Conservation (phyloP, 208 protist species). For the Leishmania braziliensis region DNA sequence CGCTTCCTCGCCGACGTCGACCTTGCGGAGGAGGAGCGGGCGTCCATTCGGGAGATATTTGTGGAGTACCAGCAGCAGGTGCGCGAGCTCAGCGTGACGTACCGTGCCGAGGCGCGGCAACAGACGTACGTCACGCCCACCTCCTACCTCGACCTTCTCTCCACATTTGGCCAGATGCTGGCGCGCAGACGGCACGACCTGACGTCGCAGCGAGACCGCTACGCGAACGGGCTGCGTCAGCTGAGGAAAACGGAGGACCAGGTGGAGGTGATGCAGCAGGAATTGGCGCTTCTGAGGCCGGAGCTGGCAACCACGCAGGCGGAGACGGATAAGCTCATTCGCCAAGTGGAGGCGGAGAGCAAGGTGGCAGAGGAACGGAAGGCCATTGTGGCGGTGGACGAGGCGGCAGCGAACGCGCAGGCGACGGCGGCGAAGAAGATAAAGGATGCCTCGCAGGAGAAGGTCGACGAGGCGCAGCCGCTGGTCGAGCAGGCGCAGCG, state of each 20-base stretch:
- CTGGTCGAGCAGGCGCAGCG: constrained; percentile 94
- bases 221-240: constrained; percentile 88
- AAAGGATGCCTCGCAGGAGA: constrained; percentile 95
- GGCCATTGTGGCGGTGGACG: constrained; percentile 89
- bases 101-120: constrained; percentile 89
- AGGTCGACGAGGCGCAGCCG: constrained; percentile 95
- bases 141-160: constrained; percentile 96
- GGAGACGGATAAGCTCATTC: constrained; percentile 89
- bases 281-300: constrained; percentile 89
- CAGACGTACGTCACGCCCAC: constrained; percentile 96
- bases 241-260: constrained; percentile 93
- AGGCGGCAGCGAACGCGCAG: constrained; percentile 90
- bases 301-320: constrained; percentile 92
- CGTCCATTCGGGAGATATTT: constrained; percentile 88
- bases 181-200: constrained; percentile 83
- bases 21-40: constrained; percentile 68
- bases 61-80: constrained; percentile 92
- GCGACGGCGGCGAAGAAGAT: constrained; percentile 92
- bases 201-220: constrained; percentile 84
- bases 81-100: constrained; percentile 74
- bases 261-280: constrained; percentile 95
- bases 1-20: constrained; percentile 89
- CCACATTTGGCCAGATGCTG: constrained; percentile 91
- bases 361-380: constrained; percentile 84
- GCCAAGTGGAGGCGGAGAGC: constrained; percentile 87